Base-by-base conservation (phyloP, 768 basidiomycete species). In the Kwoniella heveanensis region DNA sequence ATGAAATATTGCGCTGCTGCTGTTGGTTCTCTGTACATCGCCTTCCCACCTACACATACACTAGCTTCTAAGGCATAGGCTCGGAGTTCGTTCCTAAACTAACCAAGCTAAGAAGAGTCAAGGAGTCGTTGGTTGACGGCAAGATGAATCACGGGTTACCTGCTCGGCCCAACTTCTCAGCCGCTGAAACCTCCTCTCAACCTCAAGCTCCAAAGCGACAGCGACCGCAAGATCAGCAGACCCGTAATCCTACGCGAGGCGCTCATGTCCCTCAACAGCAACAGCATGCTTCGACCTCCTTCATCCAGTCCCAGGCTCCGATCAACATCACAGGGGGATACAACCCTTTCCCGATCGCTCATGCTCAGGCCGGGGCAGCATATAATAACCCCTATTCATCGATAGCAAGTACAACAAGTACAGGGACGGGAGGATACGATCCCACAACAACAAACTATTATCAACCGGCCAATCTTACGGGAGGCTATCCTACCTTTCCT, bases 111-210 rank as follows among this genome's bases (percentile, higher is more conserved):
- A n/a, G n/a, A n/a, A n/a, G n/a, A n/a, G n/a, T n/a, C n/a, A n/a
- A 32, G 32, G 32, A 32, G 32, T 32, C 7, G 13, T 32, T n/a
- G n/a, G 32, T 36, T 36, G 32, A 13, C 6, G 32, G 32, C 55
- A 57, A 0, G n/a, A 65, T 65, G 64, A 54, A 52, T 39, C 59
- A 65, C n/a, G 53, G 46, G 1, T 24, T 65, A 27, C 64, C 64
- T 8, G 37, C 64, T 19, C 57, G 58, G 27, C 64, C 64, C 24
- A 60, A 27, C 19, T 60, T 55, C 49, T 30, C 57, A n/a, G 32
- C 64, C 9, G 46, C 59, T 17, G 64, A 57, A 4, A 57, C 64
- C 13, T 65, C 64, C 2, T 53, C 65, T 32, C 54, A 60, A 22
- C 65, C 65, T 44, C 39, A 36, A 13, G 13, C 32, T 13, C 32